Evolutionary conservation across 192 early-diverging fungal species (phyloP), one percentile per base, ranked within the genome.

Genomic region (Gonapodya prolifera): DNA sequence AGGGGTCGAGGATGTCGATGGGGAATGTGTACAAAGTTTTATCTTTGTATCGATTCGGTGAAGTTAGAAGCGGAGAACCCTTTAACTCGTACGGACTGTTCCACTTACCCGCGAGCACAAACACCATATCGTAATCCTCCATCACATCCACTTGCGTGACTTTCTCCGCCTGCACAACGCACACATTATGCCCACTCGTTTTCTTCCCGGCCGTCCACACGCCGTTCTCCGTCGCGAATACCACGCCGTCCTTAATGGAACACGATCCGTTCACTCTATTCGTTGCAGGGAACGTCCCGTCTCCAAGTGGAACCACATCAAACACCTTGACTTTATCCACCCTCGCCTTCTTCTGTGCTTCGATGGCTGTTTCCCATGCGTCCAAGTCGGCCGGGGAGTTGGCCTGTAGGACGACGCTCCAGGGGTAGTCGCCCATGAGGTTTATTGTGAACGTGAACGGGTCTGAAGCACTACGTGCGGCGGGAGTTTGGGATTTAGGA

Each of bases 131-230:
- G 79, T 87, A 88, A n/a, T 92, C 87, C 79, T 91, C 90, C 71
- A 97, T 79, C 35, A 94, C 90, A 80, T 96, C 95, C 45, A 98
- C 88, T 83, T 98, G 96, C 32, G 83, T 86, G 69, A 96, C 90
- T 79, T 90, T 90, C 75, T 95, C 94, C 69, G 94, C 73, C 30
- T 85, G 81, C 18, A 96, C 79, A 34, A 90, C 78, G 35, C 81
- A 69, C 0, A 70, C 69, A 76, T 35, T 70, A 34, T 61, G 31
- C 30, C 29, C 69, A 1, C 36, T 79, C 31, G 18, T 35, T 2
- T 29, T 30, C 1, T 23, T 69, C 84, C 69, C 87, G 85, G 78
- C 82, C 80, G 77, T 83, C 79, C 77, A 84, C 28, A 76, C 35
- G 28, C 35, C 0, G 0, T 1, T 0, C 18, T n/a, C 30, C 18